These are phyloP conservation scores for Chalciporus piperatus DNA, from an alignment of 768 basidiomycete species.

Conservation along the genomic window DNA sequence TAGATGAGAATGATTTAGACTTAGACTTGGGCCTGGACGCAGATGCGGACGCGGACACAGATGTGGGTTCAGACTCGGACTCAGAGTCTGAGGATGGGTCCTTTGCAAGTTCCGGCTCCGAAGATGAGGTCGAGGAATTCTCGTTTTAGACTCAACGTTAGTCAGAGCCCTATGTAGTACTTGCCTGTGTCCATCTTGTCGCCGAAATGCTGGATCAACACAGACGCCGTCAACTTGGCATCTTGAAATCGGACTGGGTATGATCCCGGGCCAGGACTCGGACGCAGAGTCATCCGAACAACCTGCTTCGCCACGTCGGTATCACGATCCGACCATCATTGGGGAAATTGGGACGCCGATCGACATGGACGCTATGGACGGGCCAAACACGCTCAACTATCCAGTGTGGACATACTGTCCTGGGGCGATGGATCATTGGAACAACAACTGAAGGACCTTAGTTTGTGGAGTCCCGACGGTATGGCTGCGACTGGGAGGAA, in stretches of 20 bases:
- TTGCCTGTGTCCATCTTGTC: too few species aligned
- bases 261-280: not conserved
- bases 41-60: too few species aligned
- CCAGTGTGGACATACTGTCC: conserved; percentile 89
- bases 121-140: too few species aligned
- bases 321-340: conserved; percentile 72
- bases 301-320: conserved; percentile 28
- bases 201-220: too few species aligned
- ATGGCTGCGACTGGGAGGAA: conserved; percentile 20
- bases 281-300: not conserved
- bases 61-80: too few species aligned
- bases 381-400: conserved; percentile 68
- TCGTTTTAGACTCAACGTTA: too few species aligned
- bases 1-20: too few species aligned
- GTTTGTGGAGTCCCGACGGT: conserved; percentile 83
- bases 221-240: conserved; percentile 61
- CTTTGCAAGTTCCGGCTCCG: too few species aligned
- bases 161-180: too few species aligned
- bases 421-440: conserved; percentile 99
- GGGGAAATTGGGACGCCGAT: conserved; percentile 96
- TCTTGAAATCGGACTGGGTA: conserved; percentile 72
- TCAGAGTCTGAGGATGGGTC: too few species aligned
- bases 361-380: conserved; percentile 89
- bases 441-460: conserved; percentile 81
- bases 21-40: too few species aligned